phyloP scores from a whole-genome alignment of 306 rosid species.

The Ochetophila trinervis region DNA sequence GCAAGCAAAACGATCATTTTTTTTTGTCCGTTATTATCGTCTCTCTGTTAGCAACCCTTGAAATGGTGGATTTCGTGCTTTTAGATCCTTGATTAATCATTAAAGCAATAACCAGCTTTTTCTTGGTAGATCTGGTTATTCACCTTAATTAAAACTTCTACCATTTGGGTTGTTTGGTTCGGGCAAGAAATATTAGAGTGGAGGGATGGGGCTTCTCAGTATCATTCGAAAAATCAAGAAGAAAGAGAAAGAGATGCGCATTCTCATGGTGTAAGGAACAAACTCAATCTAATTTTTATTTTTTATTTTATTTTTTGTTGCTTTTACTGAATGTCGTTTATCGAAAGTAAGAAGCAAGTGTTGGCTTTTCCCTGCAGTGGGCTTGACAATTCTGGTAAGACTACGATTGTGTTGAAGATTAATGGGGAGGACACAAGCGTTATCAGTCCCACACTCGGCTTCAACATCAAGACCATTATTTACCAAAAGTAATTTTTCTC shows the following conservation, averaged over 20 bases:
- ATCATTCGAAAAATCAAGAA: conserved; percentile 78
- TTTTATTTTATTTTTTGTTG: too few relatives aligned
- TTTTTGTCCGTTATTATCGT: too few relatives aligned
- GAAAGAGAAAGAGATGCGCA: conserved; percentile 91
- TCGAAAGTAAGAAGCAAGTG: background rate
- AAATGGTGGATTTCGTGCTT: too few relatives aligned
- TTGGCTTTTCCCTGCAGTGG: conserved; percentile 47
- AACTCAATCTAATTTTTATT: background rate
- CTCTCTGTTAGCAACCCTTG: too few relatives aligned
- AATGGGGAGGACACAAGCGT: conserved; percentile 94
- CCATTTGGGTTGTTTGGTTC: too few relatives aligned
- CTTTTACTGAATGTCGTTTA: background rate
- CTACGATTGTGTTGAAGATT: conserved; percentile 85
- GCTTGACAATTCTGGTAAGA: conserved; percentile 90
- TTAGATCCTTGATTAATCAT: too few relatives aligned
- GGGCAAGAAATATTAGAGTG: too few relatives aligned
- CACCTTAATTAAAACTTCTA: too few relatives aligned
- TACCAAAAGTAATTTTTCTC: conserved; percentile 60
- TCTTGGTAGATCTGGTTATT: too few relatives aligned
- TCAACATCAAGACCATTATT: conserved; percentile 87
- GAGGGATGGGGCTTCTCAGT: conserved; percentile 74
- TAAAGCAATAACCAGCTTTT: too few relatives aligned
- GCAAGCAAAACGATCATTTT: too few relatives aligned
- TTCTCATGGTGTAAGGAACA: conserved; percentile 79
- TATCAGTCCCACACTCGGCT: conserved; percentile 92